A percentile compares a stretch with the other conserved stretches of the same genome.
Evolutionary conservation across 306 rosid genomes (phyloP).

Genomic region (Corylus americana): DNA sequence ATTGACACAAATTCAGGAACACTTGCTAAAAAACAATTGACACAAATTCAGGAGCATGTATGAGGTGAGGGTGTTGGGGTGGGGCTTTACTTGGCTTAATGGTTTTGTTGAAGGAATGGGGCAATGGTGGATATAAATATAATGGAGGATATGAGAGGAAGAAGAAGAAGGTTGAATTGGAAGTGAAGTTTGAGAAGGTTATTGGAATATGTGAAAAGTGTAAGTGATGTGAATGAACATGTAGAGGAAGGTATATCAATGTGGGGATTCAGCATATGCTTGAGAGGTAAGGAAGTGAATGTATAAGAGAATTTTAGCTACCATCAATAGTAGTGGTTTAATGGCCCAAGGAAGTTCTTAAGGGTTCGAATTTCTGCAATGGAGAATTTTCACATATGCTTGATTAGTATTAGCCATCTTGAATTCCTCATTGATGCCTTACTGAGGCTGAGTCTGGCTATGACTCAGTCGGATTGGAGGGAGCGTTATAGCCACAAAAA

Average conservation of each 20-base stretch:
- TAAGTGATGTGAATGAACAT: slow-evolving; percentile 18
- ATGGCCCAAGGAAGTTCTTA: too few relatives aligned
- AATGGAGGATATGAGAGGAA: not conserved
- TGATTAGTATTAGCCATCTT: too few relatives aligned
- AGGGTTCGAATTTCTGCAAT: too few relatives aligned
- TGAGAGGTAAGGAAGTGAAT: slow-evolving; percentile 1
- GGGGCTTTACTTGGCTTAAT: not conserved
- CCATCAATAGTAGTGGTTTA: too few relatives aligned
- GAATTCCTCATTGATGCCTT: too few relatives aligned
- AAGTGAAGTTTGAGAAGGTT: slow-evolving; percentile 24
- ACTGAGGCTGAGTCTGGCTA: too few relatives aligned
- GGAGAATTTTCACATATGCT: too few relatives aligned
- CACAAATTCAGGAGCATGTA: not conserved
- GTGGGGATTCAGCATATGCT: slow-evolving; percentile 13
- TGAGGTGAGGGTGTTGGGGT: not conserved
- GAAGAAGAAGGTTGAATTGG: slow-evolving; percentile 27
- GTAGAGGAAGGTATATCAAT: slow-evolving; percentile 27
- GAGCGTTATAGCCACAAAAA: too few relatives aligned
- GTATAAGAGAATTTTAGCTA: not conserved
- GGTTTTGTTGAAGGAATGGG: slow-evolving; percentile 2
- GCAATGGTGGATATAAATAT: not conserved
- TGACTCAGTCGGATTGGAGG: too few relatives aligned
- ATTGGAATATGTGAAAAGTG: slow-evolving; percentile 10
- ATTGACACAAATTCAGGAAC: not conserved
- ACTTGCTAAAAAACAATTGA: not conserved